Evolutionary conservation across 805 yeast genomes (phyloP), one percentile per base, ranked within the genome.

Genomic region (Blastobotrys peoriensis): DNA sequence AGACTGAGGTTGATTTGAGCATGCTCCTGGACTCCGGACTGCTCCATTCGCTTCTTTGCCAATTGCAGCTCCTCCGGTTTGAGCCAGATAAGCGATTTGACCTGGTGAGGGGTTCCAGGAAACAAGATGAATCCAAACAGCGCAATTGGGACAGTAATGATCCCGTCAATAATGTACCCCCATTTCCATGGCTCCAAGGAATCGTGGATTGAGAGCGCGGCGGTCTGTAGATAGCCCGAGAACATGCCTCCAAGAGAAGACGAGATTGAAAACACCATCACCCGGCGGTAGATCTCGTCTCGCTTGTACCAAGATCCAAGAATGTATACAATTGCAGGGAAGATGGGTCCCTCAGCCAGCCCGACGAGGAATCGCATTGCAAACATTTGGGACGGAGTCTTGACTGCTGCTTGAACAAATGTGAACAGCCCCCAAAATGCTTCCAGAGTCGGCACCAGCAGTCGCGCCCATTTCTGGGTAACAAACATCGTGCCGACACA

Each of bases 121-220:
- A 75, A 65, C 34, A 68, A 58, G 50, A 72, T 62, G 48, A 66
- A 60, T 0, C 73, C 73, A 8, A 56, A 34, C 2, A 68, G 13
- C 0, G 72, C 74, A 15, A 68, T 60, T 3, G 63, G 66, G 16
- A 67, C 51, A 3, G 67, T 61, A 38, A 70, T 59, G 44, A 79
- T 63, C 19, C 85, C 82, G 59, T 81, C 85, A 44, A 74, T 65
- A 43, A 75, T 66, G 50, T 73, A 75, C 35, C 74, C 62, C 75
- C 78, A 74, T 54, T 69, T 65, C 79, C 79, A 75, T 9, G 30
- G 10, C 8, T 25, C 30, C 30, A 25, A 8, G 13, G 10, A 8
- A 13, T 25, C 30, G 13, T 25, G 30, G 13, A 25, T 25, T 13
- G 30, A 25, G 8, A 25, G 30, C 13, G 71, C 73, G 1, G 73